Base-by-base conservation (phyloP, 2,329 filamentous ascomycete species). In the Fusarium falciforme region DNA sequence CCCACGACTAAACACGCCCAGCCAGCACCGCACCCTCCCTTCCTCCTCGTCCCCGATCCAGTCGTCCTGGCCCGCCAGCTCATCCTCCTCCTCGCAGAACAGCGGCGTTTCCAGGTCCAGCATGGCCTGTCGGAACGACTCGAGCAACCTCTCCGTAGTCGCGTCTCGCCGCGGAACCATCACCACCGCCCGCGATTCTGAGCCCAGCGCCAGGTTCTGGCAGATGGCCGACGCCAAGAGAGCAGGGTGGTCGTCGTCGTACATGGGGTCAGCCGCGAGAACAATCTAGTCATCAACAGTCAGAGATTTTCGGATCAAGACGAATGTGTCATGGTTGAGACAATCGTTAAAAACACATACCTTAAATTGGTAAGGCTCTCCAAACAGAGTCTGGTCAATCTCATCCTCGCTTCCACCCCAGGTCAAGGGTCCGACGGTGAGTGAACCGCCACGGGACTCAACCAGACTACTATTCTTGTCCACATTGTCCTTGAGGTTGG, bases 261-360 rank as follows among this genome's bases (percentile, higher is more conserved):
- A 98, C 22, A 99, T 85, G 0, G 94, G 90, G 81, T 99, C 96
- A 4, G 96, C 94, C 3, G 91, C 94, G 4, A 99, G 87, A 49
- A 98, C 90, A 64, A 98, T 84, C 86, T 92, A 81, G 57, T 35
- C 68, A 57, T 75, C 54, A 69, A 35, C 65, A 72, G 64, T 60
- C 52, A 22, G 29, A 40, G 42, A 33, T 29, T 49, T 33, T 38
- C 16, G 38, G 49, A 33, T 27, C 35, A 36, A 36, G 17, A 16
- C 7, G 63, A 27, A 66, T 52, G 27, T 29, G 68, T 67, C 68
- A 66, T 73, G 4, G 16, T 8, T 25, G 36, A 20, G 8, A 25
- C 60, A n/a, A 36, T 52, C 17, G 12, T n/a, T 14, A n/a, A 52
- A 31, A 49, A 29, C 44, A 49, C 63, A 71, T 74, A 88, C 87